Conservation (phyloP, 495 filamentous ascomycete species). For the Jackrogersella minutella region DNA sequence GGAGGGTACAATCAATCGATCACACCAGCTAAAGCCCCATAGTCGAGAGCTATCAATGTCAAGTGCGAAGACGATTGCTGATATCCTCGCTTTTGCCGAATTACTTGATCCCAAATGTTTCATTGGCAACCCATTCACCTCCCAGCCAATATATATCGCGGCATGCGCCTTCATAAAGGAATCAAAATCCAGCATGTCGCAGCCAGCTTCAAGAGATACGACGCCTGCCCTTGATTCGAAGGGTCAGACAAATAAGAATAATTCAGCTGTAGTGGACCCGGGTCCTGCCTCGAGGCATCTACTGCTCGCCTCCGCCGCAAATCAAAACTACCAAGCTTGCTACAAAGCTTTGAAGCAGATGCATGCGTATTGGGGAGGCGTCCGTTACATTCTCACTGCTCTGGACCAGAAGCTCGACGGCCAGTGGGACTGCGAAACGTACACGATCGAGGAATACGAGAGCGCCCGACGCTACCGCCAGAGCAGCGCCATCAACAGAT, state of each 20-base stretch:
- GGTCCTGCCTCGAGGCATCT: conserved; percentile 71
- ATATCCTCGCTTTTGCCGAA: conserved; percentile 82
- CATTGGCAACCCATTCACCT: conserved; percentile 86
- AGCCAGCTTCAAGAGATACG: conserved; percentile 61
- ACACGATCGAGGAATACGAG: conserved; percentile 79
- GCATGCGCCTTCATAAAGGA: conserved; percentile 88
- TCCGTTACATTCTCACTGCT: conserved; percentile 84
- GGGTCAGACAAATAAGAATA: conserved; percentile 29
- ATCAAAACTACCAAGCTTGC: conserved; percentile 81
- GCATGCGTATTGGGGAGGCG: conserved; percentile 82
- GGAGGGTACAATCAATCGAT: conserved; percentile 68
- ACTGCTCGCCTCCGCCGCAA: conserved; percentile 75
- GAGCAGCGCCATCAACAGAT: conserved; percentile 52
- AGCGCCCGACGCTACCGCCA: conserved; percentile 64
- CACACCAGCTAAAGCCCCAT: conserved; percentile 74
- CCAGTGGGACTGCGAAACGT: conserved; percentile 81
- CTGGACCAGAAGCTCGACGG: conserved; percentile 89
- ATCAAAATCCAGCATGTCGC: conserved; percentile 67
- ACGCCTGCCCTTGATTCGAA: conserved; percentile 50
- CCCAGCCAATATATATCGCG: conserved; percentile 88
- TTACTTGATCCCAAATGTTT: conserved; percentile 80
- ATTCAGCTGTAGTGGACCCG: conserved; percentile 42
- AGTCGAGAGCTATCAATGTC: conserved; percentile 85
- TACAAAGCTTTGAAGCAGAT: conserved; percentile 80
- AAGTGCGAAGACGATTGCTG: conserved; percentile 86